These are phyloP conservation scores for Ambrosia hybrid DNA, from an alignment of 140 eudicot species.

Conservation along the genomic window DNA sequence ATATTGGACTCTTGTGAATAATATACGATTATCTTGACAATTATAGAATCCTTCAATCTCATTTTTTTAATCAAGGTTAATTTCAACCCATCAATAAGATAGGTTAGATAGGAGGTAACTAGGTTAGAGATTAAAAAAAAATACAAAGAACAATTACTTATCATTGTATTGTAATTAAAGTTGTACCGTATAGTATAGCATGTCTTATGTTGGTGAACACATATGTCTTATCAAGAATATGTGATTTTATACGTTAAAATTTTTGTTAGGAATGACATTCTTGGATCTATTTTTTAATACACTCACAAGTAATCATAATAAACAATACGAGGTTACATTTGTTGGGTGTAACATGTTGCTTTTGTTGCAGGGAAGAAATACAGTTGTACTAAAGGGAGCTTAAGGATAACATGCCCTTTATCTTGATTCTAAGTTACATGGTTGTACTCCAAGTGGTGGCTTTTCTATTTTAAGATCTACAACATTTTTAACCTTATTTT, in stretches of 20 bases:
- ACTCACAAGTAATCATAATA: neutral
- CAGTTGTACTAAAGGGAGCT: slow-evolving; percentile 9
- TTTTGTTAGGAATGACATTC: neutral
- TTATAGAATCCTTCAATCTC: no score
- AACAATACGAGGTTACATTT: neutral
- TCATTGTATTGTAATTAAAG: no score
- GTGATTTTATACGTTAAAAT: neutral
- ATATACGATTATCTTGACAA: no score
- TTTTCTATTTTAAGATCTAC: neutral
- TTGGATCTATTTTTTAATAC: no score
- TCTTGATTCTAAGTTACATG: slow-evolving; percentile 20
- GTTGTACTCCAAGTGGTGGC: slow-evolving; percentile 14
- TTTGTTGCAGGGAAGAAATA: slow-evolving; percentile 8
- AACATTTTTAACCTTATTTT: neutral
- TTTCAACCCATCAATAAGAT: no score
- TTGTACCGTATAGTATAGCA: no score
- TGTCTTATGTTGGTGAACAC: neutral
- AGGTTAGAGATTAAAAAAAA: no score
- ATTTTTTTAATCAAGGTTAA: no score
- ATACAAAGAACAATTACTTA: no score
- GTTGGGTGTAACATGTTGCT: slow-evolving; percentile 9
- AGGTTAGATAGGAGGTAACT: no score
- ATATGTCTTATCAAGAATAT: neutral
- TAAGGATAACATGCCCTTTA: slow-evolving; percentile 9
- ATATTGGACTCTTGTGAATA: no score